Conservation (phyloP, 345 rosid genomes). For the Sonneratia alba region DNA sequence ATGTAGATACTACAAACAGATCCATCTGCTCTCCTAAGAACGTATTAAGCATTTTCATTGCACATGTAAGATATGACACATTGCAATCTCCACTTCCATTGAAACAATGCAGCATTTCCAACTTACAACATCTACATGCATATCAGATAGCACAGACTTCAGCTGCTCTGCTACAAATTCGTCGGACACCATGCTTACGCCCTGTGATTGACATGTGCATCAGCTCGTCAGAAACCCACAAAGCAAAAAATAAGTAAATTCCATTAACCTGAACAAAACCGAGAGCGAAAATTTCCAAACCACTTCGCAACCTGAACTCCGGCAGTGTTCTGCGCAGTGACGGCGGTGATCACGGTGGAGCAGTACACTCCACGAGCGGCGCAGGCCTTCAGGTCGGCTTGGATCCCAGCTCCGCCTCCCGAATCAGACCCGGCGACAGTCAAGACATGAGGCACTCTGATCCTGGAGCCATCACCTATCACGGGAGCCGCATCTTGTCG, state of each 20-base stretch:
- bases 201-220: constrained; percentile 19
- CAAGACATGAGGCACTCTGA: constrained; percentile 56
- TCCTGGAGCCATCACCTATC: constrained; percentile 5
- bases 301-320: constrained; percentile 60
- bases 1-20: too few relatives aligned
- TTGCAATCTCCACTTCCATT: neutral
- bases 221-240: neutral
- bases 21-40: too few relatives aligned
- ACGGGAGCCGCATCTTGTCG: constrained; percentile 13
- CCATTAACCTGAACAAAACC: neutral
- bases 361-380: constrained; percentile 88
- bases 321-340: constrained; percentile 83
- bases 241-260: neutral
- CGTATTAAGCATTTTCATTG: too few relatives aligned
- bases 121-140: constrained; percentile 84
- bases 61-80: neutral
- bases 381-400: constrained; percentile 91
- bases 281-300: neutral
- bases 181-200: constrained; percentile 38
- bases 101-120: neutral
- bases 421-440: constrained; percentile 94
- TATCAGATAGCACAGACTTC: constrained; percentile 86
- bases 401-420: constrained; percentile 92
- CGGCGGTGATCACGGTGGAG: constrained; percentile 77
- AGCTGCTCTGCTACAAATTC: constrained; percentile 64